These are phyloP conservation scores for Oryza coarctata DNA, from an alignment of 176 grass and related monocot genomes.

Conservation along the genomic window DNA sequence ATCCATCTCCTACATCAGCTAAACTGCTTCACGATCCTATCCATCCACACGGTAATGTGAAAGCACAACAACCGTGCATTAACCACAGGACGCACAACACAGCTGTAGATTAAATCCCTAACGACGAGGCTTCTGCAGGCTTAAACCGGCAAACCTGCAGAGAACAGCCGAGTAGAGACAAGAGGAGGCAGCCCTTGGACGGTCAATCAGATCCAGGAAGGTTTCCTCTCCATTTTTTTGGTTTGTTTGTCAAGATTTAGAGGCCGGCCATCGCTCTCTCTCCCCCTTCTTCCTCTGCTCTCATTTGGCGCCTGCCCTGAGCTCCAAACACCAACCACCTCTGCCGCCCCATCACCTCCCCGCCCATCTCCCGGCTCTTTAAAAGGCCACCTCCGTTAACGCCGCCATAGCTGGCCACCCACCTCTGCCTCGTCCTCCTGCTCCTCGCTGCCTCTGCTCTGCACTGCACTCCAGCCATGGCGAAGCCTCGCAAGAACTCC, in stretches of 20 bases:
- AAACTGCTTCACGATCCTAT: background rate
- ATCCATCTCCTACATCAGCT: background rate
- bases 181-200: slow-evolving; percentile 25
- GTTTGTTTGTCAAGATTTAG: background rate
- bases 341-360: slow-evolving; percentile 32
- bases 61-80: background rate
- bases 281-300: slow-evolving; percentile 26
- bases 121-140: background rate
- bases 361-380: slow-evolving; percentile 1
- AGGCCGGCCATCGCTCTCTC: slow-evolving; percentile 14
- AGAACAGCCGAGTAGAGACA: slow-evolving; percentile 17
- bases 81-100: background rate
- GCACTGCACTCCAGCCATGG: slow-evolving; percentile 20
- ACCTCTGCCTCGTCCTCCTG: background rate
- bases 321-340: slow-evolving; percentile 21
- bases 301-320: slow-evolving; percentile 48
- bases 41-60: background rate
- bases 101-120: background rate
- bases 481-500: slow-evolving; percentile 41
- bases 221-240: background rate
- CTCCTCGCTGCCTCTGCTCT: background rate
- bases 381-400: slow-evolving; percentile 21
- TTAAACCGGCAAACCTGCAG: background rate
- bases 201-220: slow-evolving; percentile 36
- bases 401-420: slow-evolving; percentile 44